A percentile compares a stretch with the other conserved stretches of the same genome.
Conservation (phyloP, 148 eudicot species). For the Rhododendron henanense region DNA sequence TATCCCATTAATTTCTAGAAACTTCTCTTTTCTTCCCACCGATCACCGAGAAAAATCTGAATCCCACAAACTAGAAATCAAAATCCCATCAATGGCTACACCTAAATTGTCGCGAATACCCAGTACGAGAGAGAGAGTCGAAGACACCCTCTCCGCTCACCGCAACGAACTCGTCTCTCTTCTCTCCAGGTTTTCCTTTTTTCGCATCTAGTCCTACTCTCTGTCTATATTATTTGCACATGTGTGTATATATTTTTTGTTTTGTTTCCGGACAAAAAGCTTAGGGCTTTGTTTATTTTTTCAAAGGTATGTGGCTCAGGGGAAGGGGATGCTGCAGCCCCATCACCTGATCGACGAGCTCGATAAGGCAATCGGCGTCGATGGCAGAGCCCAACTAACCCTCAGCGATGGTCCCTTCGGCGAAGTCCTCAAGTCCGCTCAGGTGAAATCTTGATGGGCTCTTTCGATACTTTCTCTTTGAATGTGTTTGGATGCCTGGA, state of each 20-base stretch:
- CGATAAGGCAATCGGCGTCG: conserved; percentile 46
- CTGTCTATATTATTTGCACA: not conserved
- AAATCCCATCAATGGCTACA: conserved; percentile 31
- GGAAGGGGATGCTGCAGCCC: conserved; percentile 84
- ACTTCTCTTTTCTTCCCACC: not conserved
- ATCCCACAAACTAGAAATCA: not conserved
- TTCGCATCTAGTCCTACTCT: not conserved
- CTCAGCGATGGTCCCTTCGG: conserved; percentile 57
- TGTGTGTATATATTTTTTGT: not conserved
- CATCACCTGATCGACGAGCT: conserved; percentile 82
- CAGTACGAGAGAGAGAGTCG: conserved; percentile 76
- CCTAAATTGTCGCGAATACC: conserved; percentile 36
- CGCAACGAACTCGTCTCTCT: conserved; percentile 87
- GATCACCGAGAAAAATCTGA: not conserved
- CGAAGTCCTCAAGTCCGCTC: conserved; percentile 73
- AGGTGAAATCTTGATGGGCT: conserved; percentile 35
- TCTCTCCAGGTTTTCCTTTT: conserved; percentile 62
- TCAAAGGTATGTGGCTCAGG: conserved; percentile 76
- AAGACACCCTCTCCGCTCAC: conserved; percentile 81
- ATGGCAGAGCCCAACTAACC: conserved; percentile 39
- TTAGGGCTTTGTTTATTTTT: not conserved
- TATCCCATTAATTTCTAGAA: not conserved
- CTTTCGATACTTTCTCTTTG: not conserved
- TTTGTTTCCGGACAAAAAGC: not conserved
- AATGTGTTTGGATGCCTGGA: not conserved